Evolutionary conservation across 2,329 filamentous ascomycete genomes (phyloP), one percentile per base, ranked within the genome.

Genomic region (Dendrostoma leiphaemia): DNA sequence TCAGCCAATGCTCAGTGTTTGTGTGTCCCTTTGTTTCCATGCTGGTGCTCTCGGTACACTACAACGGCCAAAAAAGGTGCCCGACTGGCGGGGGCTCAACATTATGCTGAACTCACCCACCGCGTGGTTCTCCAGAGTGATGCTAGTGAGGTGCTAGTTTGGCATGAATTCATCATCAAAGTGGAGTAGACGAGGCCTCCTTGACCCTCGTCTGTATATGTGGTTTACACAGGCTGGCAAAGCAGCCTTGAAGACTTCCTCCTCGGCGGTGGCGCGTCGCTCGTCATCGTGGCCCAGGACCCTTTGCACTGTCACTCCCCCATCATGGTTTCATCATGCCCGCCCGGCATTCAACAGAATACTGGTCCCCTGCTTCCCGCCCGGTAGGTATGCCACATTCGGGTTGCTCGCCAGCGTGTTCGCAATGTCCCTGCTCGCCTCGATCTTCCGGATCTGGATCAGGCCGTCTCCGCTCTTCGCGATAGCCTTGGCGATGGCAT

Each of bases 371-470:
- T 89, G 86, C 62, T 82, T 81, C 52, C 89, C 88, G 63, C 90
- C 84, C 3, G 94, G 94, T 60, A 99, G 75, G 73, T 99, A 99
- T 45, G 91, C 92, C 51, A 99, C 92, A 65, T 99, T 97, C 57
- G 94, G 92, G 76, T 99, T 99, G 56, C 78, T 77, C 19, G 93
- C 85, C 67, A 99, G 75, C 62, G 92, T 93, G 74, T 91, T 84
- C 9, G 94, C 94, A 74, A 99, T 97, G 66, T 99, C 95, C 72
- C 88, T 90, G 70, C 90, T 92, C 13, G 94, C 95, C 79, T 99
- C 94, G 67, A 99, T 97, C 79, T 93, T 88, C 79, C 94, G 82
- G 73, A 99, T 97, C 83, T 94, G 86, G 62, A 99, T 89, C 65
- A 99, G 79, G 40, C 94, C 94, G 72, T 96, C 93, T 62, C 94